Evolutionary conservation across 2,329 filamentous ascomycete species (phyloP), one percentile per base, ranked within the genome.

Genomic region (Arthrobotrys musiformis): DNA sequence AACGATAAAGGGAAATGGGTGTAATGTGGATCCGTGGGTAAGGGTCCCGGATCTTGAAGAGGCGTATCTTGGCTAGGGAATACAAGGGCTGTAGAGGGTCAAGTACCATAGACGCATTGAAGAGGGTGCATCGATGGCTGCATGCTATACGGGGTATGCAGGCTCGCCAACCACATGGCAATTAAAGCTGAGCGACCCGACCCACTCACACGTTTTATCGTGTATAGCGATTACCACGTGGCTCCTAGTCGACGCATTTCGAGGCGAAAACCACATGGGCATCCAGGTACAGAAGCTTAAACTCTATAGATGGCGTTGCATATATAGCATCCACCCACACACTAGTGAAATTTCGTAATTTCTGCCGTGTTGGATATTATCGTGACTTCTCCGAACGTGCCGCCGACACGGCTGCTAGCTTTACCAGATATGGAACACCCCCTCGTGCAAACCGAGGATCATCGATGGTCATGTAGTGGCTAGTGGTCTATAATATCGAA

Each of bases 81-180:
- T 58, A 33, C 68, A 64, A 64, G 68, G 58, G 48, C 17, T 35
- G 28, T 58, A 42, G 44, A 70, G 28, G 48, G 15, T 26, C 28
- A 7, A 56, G 40, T 40, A n/a, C 56, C 42, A 68, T 68, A 58
- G 70, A 67, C 46, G 56, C 42, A 52, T 58, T 60, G 56, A 76
- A 40, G n/a, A 37, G 42, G 37, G n/a, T 58, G 60, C 46, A 72
- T 56, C 52, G 60, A 64, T 56, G 68, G 40, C 46, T 72, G 68
- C 68, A 72, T 6, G 19, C 62, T 40, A 37, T 40, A 62, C 56
- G 58, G 60, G 58, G 72, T 62, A 37, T 64, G 72, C 72, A 70
- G 72, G 50, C 60, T 50, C 52, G 52, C 44, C 64, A 66, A 46
- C 72, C 72, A 76, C 72, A 76, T 76, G 72, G 72, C 72, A 69